phyloP scores from a whole-genome alignment of 768 basidiomycete genomes.

The Phaeotremella skinneri region DNA sequence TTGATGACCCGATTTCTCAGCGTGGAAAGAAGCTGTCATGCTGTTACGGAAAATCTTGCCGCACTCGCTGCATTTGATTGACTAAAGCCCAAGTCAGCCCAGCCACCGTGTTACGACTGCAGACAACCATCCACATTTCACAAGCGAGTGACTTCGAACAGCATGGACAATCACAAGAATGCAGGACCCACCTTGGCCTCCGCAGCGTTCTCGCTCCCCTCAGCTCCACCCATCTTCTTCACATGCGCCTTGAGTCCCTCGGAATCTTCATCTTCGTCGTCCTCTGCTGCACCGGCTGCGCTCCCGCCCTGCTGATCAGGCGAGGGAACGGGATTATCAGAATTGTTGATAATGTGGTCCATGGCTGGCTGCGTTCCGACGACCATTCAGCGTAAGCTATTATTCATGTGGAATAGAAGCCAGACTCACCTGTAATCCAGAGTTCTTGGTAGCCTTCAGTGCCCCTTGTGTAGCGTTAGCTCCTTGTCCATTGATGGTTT shows the following conservation, averaged over 20 bases:
- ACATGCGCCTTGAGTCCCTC: conserved; percentile 55
- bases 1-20: conserved; percentile 91
- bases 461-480: conserved; percentile 65
- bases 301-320: conserved; percentile 46
- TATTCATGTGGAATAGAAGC: conserved; percentile 15
- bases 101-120: not conserved
- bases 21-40: conserved; percentile 85
- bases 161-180: not conserved
- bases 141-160: not conserved
- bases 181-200: conserved; percentile 44
- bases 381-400: conserved; percentile 2
- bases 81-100: conserved; percentile 15
- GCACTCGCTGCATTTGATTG: conserved; percentile 58
- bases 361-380: conserved; percentile 54
- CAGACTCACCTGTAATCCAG: conserved; percentile 66
- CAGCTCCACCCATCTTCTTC: conserved; percentile 53
- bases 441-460: conserved; percentile 72
- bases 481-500: not conserved
- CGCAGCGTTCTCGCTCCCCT: conserved; percentile 19
- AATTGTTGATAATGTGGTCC: conserved; percentile 83
- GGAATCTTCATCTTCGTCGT: conserved; percentile 69
- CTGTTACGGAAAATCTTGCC: conserved; percentile 82
- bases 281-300: conserved; percentile 53
- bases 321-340: conserved; percentile 67
- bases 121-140: not conserved